Conservation (phyloP, 257 asterid species). For the Nicotiana undulata region DNA sequence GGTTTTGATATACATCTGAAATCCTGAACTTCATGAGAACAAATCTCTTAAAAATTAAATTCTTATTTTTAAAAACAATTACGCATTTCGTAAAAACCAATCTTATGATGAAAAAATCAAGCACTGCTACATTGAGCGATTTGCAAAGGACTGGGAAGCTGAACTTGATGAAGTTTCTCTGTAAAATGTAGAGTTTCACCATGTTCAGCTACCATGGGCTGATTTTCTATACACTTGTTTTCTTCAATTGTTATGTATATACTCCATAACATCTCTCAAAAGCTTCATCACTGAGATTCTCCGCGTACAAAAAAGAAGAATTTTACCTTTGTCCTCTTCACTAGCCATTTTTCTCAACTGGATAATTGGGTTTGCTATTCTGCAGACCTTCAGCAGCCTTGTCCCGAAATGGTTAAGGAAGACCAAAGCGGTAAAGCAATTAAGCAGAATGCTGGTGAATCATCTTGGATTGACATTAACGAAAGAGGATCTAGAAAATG, state of each 20-base stretch:
- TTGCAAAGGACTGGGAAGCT: background rate
- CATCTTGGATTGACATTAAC: constrained; percentile 87
- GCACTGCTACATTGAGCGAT: background rate
- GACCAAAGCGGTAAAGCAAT: constrained; percentile 41
- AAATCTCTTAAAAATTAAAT: background rate
- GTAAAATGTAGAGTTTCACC: background rate
- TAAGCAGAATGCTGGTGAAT: constrained; percentile 67
- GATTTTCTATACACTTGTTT: background rate
- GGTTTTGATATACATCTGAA: background rate
- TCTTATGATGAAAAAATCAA: background rate
- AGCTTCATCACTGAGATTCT: background rate
- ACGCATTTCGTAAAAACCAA: background rate
- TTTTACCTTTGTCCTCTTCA: background rate
- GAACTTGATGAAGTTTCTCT: background rate
- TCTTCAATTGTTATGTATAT: background rate
- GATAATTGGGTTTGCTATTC: constrained; percentile 7
- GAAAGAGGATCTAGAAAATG: constrained; percentile 78
- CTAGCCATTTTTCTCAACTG: constrained; percentile 10
- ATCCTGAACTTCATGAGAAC: background rate
- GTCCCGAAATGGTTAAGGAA: constrained; percentile 79
- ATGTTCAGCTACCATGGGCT: background rate
- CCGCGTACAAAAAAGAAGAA: background rate
- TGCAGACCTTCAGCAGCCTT: constrained; percentile 66
- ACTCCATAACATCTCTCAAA: background rate
- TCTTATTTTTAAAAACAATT: background rate